Evolutionary conservation across 2,329 filamentous ascomycete species (phyloP).

Genomic region (Zasmidium citrigriseum): DNA sequence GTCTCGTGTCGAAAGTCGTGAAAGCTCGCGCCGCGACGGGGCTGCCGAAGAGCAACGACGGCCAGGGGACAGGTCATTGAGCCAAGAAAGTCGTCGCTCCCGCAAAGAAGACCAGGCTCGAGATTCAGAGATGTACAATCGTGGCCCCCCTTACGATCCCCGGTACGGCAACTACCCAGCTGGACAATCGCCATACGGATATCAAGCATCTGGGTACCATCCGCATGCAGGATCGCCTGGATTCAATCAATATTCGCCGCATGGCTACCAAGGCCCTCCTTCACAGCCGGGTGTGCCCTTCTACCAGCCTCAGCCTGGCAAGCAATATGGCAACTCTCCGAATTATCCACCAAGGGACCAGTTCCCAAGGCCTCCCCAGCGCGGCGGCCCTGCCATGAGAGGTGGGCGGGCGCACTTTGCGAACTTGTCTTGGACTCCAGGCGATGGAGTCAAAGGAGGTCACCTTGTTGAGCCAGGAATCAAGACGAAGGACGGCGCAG

Average conservation of each 20-base stretch:
- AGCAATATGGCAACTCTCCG: slow-evolving; percentile 35
- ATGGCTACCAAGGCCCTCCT: slow-evolving; percentile 58
- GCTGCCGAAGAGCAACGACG: background rate
- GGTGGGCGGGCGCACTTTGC: slow-evolving; percentile 60
- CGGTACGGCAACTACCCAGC: slow-evolving; percentile 46
- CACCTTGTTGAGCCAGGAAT: slow-evolving; percentile 40
- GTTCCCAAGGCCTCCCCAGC: slow-evolving; percentile 25
- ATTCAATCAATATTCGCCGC: slow-evolving; percentile 57
- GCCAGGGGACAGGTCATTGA: too few species aligned
- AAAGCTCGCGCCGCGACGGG: slow-evolving; percentile 11
- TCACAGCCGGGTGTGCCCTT: slow-evolving; percentile 30
- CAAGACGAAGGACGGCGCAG: slow-evolving; percentile 29
- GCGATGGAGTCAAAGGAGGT: slow-evolving; percentile 55
- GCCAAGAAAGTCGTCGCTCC: slow-evolving; percentile 27
- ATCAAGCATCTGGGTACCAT: slow-evolving; percentile 44
- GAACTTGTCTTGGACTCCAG: slow-evolving; percentile 71
- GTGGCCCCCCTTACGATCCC: slow-evolving; percentile 28
- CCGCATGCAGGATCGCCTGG: slow-evolving; percentile 49
- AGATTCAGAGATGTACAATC: slow-evolving; percentile 35
- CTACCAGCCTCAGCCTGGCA: slow-evolving; percentile 41
- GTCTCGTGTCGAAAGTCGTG: slow-evolving; percentile 16
- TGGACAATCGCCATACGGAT: slow-evolving; percentile 60
- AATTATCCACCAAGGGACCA: slow-evolving; percentile 23
- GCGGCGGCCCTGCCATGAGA: slow-evolving; percentile 48
- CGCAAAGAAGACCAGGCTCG: slow-evolving; percentile 16